These are phyloP conservation scores for Cordyceps cicadae DNA, from an alignment of 2,329 filamentous ascomycete genomes.

Conservation along the genomic window DNA sequence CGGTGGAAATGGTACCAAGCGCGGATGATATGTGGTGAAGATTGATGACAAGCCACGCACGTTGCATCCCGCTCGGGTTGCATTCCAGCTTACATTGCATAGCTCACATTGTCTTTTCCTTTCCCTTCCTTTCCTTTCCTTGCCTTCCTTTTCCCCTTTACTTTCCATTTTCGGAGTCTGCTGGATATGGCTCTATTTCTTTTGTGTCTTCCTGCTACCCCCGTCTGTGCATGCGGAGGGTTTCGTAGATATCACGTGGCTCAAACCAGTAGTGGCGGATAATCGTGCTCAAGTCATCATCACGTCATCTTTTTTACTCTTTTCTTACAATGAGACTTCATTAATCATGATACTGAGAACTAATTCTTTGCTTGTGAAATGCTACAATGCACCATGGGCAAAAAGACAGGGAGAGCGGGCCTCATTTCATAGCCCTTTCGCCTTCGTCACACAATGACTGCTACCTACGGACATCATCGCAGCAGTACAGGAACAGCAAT, in stretches of 20 bases:
- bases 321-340: not conserved
- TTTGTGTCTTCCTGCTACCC: not conserved
- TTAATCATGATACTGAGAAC: not conserved
- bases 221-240: not conserved
- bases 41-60: not conserved
- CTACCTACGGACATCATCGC: no score
- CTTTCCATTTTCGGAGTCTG: not conserved
- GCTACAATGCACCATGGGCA: no score
- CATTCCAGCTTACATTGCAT: not conserved
- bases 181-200: not conserved
- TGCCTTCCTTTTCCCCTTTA: not conserved
- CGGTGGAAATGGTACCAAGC: conserved; percentile 52
- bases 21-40: conserved; percentile 57
- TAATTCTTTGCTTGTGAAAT: no score
- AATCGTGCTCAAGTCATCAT: not conserved
- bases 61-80: not conserved
- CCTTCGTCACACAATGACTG: no score
- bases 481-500: no score
- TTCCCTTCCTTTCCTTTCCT: not conserved
- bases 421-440: no score
- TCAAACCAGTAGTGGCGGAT: not conserved
- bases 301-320: not conserved
- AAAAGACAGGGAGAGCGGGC: no score
- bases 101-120: no score
- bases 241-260: not conserved